Evolutionary conservation across 2,329 filamentous ascomycete genomes (phyloP), one percentile per base, ranked within the genome.

Genomic region (Aspergillus ochraceus): DNA sequence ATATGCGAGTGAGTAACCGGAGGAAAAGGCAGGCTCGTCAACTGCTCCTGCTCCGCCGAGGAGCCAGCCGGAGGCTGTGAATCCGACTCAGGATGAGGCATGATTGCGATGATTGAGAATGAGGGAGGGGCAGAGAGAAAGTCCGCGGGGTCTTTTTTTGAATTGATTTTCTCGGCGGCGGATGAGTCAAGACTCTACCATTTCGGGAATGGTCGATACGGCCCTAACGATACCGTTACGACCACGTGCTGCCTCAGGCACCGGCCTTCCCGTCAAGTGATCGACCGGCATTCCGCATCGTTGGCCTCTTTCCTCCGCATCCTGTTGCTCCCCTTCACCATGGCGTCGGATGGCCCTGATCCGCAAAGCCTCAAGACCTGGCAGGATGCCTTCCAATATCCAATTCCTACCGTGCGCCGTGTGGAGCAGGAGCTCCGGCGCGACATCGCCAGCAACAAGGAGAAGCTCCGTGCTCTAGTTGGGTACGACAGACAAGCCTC

Each of bases 1-100:
- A 99, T 96, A 71, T 99, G 94, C 51, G 89, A 86, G 72, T 88
- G 90, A 32, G 88, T 92, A 59, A 97, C 85, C 1, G 92, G 91
- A 20, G 92, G 90, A 71, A 99, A 98, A 20, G 86, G 86, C 19
- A 91, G 80, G 12, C 66, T 70, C 54, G 70, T 66, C 6, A 67
- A 49, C 53, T 61, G 52, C 17, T 42, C 36, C 53, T 62, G 62
- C 19, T 61, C 64, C 0, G 64, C 59, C 36, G 64, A 54, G 3
- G 63, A 30, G 4, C 65, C 69, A 14, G 58, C 61, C 9, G 36
- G 50, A 32, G 52, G 45, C 22, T 58, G 55, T 22, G 47, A 47
- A 6, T 70, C 66, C 12, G 69, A 54, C 14, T 74, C 70, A 24
- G 73, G 68, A 11, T 68, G 58, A 17, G 73, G 72, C 71, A 75